Evolutionary conservation across 2,329 filamentous ascomycete genomes (phyloP).

Genomic region (Sarocladiaceae sp.): DNA sequence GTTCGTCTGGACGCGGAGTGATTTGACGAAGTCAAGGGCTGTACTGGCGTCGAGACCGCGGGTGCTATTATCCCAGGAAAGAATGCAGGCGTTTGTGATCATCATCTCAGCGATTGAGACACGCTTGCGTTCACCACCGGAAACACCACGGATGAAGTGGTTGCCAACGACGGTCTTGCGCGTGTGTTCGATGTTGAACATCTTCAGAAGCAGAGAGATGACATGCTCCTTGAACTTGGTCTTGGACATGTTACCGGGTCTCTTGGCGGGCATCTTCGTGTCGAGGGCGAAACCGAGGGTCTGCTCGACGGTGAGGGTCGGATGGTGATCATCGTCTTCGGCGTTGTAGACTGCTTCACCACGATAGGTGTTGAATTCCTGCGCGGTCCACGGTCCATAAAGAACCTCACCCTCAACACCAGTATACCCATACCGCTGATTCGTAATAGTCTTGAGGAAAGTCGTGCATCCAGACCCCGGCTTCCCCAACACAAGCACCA

Average conservation of each 20-base stretch:
- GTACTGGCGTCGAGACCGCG: constrained; percentile 66
- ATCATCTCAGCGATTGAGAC: constrained; percentile 83
- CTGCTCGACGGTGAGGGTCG: constrained; percentile 82
- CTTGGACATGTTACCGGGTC: constrained; percentile 69
- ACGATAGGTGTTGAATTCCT: constrained; percentile 70
- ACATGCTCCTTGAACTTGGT: constrained; percentile 73
- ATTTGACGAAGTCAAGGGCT: constrained; percentile 63
- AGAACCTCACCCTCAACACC: constrained; percentile 62
- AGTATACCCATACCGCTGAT: constrained; percentile 57
- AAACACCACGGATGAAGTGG: constrained; percentile 74
- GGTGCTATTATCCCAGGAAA: constrained; percentile 74
- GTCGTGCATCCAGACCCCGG: constrained; percentile 71
- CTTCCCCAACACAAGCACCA: constrained; percentile 77
- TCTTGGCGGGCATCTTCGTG: constrained; percentile 77
- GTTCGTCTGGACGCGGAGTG: constrained; percentile 75
- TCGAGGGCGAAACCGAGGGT: constrained; percentile 82
- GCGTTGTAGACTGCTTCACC: constrained; percentile 79
- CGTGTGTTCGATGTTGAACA: constrained; percentile 94
- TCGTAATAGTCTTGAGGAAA: constrained; percentile 64
- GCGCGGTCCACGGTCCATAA: constrained; percentile 69
- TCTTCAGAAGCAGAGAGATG: constrained; percentile 70
- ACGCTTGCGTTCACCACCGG: constrained; percentile 74
- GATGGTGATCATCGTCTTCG: constrained; percentile 78
- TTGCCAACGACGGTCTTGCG: constrained; percentile 81
- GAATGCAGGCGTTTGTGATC: constrained; percentile 66